phyloP scores from a whole-genome alignment of 1,139 yeast genomes.

The Pichia sp. region DNA sequence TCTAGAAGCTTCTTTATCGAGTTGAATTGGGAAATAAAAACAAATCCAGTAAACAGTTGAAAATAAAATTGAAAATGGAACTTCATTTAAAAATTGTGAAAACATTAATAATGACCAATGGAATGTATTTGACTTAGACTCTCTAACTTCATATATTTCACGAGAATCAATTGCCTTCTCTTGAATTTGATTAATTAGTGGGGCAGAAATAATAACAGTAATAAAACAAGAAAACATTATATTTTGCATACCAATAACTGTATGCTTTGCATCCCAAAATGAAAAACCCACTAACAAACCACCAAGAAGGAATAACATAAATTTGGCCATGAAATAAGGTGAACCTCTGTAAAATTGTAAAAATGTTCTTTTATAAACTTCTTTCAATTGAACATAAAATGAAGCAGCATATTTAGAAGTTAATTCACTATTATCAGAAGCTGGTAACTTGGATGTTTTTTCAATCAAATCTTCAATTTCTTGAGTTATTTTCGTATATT shows the following conservation, averaged over 20 bases:
- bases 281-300: slow-evolving; percentile 45
- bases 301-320: slow-evolving; percentile 26
- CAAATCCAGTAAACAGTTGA: slow-evolving; percentile 47
- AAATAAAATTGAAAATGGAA: slow-evolving; percentile 49
- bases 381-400: slow-evolving; percentile 34
- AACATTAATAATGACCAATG: slow-evolving; percentile 56
- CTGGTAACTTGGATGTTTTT: slow-evolving; percentile 21
- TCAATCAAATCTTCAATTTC: slow-evolving; percentile 24
- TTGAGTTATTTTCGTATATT: slow-evolving; percentile 13
- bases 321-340: slow-evolving; percentile 40
- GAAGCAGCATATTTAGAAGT: slow-evolving; percentile 33
- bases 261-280: slow-evolving; percentile 28
- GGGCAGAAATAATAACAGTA: slow-evolving; percentile 43
- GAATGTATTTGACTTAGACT: slow-evolving; percentile 57
- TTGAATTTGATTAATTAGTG: slow-evolving; percentile 51
- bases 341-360: slow-evolving; percentile 45
- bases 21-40: slow-evolving; percentile 53
- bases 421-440: slow-evolving; percentile 31
- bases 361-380: slow-evolving; percentile 38
- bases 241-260: slow-evolving; percentile 47
- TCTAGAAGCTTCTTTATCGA: slow-evolving; percentile 36
- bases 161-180: slow-evolving; percentile 48
- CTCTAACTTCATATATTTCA: slow-evolving; percentile 57
- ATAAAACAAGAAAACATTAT: slow-evolving; percentile 47
- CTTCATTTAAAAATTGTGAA: slow-evolving; percentile 46